phyloP scores from a whole-genome alignment of 2,329 filamentous ascomycete genomes.

The Cryphonectria japonica region DNA sequence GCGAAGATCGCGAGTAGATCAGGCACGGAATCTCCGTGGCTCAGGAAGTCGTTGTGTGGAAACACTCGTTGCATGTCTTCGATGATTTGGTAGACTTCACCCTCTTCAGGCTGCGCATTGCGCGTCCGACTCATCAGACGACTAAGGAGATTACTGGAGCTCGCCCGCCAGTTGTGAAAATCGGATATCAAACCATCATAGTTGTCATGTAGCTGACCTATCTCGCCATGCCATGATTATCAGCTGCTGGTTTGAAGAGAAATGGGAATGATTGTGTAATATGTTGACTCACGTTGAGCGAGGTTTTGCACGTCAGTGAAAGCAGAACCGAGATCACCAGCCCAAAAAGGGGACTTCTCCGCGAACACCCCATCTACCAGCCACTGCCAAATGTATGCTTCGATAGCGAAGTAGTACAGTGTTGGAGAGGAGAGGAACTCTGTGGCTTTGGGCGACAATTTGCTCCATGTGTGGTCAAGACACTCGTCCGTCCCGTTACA shows the following conservation, averaged over 20 bases:
- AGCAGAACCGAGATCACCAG: not conserved
- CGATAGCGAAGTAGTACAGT: not conserved
- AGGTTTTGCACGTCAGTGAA: not conserved
- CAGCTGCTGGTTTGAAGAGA: not conserved
- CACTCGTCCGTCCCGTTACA: not conserved
- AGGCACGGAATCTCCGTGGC: not conserved
- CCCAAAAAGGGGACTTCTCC: conserved; percentile 1
- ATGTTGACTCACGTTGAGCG: not conserved
- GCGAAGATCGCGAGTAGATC: conserved; percentile 6
- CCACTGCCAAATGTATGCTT: conserved; percentile 23
- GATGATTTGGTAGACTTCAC: not conserved
- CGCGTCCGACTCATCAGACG: not conserved
- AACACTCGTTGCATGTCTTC: not conserved
- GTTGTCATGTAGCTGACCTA: not conserved
- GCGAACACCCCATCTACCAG: not conserved
- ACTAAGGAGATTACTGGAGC: conserved; percentile 22
- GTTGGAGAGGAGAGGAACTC: not conserved
- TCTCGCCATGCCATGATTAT: conserved; percentile 8
- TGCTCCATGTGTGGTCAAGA: not conserved
- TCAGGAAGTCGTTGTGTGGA: not conserved
- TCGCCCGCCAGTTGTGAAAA: conserved; percentile 28
- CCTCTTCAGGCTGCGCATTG: not conserved
- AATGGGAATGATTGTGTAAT: not conserved
- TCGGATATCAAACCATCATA: not conserved
- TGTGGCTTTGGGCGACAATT: not conserved